phyloP scores from a whole-genome alignment of 129 eudicot species.

The Oenanthe sinensis region DNA sequence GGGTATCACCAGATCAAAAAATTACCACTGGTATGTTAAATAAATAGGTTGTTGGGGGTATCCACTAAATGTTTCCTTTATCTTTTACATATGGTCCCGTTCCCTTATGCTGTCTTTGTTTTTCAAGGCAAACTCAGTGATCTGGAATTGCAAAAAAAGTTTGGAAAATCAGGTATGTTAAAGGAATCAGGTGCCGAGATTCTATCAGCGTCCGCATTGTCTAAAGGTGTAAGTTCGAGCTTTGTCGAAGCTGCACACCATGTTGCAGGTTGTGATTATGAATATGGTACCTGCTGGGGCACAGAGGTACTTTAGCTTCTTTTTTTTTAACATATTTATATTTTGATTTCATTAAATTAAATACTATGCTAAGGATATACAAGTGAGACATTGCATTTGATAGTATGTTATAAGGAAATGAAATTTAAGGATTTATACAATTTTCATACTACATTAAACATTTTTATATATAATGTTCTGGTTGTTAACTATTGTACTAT shows the following conservation, averaged over 20 bases:
- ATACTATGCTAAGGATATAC: neutral
- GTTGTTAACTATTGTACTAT: neutral
- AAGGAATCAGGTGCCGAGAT: slow-evolving; percentile 23
- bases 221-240: slow-evolving; percentile 11
- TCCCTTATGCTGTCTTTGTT: neutral
- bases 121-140: slow-evolving; percentile 13
- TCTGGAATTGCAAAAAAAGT: slow-evolving; percentile 22
- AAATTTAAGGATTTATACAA: neutral
- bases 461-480: neutral
- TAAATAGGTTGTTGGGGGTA: neutral
- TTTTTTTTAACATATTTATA: neutral
- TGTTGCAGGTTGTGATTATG: slow-evolving; percentile 43
- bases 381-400: neutral
- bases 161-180: slow-evolving; percentile 37
- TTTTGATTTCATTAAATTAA: neutral
- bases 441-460: neutral
- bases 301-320: slow-evolving; percentile 21
- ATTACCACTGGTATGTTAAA: slow-evolving; percentile 22
- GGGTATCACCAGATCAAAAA: slow-evolving; percentile 34
- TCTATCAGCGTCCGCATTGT: slow-evolving; percentile 14
- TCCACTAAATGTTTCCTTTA: neutral
- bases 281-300: slow-evolving; percentile 59
- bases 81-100: neutral
- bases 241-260: slow-evolving; percentile 26
- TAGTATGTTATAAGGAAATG: neutral